These are phyloP conservation scores for Firmiana major DNA, from an alignment of 345 rosid genomes.

Conservation along the genomic window DNA sequence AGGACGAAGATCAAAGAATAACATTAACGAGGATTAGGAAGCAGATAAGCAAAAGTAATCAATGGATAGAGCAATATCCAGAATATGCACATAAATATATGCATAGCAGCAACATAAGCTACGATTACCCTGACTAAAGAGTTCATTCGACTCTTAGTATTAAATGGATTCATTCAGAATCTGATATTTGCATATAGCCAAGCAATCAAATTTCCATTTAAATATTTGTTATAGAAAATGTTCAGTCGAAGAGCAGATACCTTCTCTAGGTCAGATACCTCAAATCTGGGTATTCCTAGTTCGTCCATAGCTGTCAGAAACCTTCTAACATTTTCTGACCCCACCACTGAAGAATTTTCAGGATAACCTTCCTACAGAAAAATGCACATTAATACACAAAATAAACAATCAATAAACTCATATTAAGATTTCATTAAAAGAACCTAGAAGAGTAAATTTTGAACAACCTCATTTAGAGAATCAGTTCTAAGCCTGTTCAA, in stretches of 20 bases:
- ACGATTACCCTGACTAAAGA: not conserved
- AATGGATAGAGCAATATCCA: not conserved
- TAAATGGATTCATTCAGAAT: not conserved
- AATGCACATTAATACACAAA: constrained; percentile 10
- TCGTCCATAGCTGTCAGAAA: constrained; percentile 68
- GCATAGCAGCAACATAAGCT: not conserved
- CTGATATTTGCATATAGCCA: not conserved
- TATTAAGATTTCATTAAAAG: not conserved
- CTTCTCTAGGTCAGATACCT: constrained; percentile 70
- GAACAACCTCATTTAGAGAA: constrained; percentile 44
- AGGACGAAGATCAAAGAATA: constrained; percentile 5
- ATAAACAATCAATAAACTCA: constrained; percentile 6
- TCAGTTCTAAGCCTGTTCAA: constrained; percentile 43
- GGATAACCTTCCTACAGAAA: constrained; percentile 44
- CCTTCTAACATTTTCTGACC: constrained; percentile 43
- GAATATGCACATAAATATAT: not conserved
- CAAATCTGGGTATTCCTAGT: constrained; percentile 61
- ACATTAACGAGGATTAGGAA: not conserved
- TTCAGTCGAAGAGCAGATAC: constrained; percentile 30
- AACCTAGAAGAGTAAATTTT: not conserved
- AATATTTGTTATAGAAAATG: not conserved
- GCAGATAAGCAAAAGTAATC: not conserved
- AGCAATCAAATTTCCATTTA: not conserved
- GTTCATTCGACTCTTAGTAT: not conserved
- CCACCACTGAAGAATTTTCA: constrained; percentile 28